Evolutionary conservation across 2,329 filamentous ascomycete genomes (phyloP).

Genomic region (Alternaria sp.): DNA sequence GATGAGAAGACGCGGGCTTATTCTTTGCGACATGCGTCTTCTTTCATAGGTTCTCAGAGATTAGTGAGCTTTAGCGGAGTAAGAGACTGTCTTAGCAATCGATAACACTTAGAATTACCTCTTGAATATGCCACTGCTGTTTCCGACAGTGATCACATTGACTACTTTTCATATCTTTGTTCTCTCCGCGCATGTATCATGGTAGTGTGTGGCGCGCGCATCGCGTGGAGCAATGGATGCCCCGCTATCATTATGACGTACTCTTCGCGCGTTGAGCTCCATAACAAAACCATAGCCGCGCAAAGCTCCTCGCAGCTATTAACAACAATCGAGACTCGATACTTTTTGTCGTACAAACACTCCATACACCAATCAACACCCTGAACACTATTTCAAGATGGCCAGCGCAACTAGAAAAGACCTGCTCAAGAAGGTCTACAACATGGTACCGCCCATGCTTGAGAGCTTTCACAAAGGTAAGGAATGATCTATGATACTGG

Average conservation of each 20-base stretch:
- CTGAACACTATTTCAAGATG: slow-evolving; percentile 39
- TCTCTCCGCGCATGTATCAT: background rate
- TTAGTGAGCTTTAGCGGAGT: slow-evolving; percentile 6
- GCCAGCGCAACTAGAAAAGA: slow-evolving; percentile 70
- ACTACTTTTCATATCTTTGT: background rate
- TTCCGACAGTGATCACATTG: background rate
- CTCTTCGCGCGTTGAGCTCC: slow-evolving; percentile 10
- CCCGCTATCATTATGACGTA: slow-evolving; percentile 33
- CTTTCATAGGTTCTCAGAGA: background rate
- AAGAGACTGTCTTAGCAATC: slow-evolving; percentile 16
- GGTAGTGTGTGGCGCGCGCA: slow-evolving; percentile 23
- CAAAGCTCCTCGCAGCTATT: slow-evolving; percentile 11
- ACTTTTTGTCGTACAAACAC: background rate
- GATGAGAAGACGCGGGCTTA: background rate
- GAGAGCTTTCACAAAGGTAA: slow-evolving; percentile 95
- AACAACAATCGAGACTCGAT: background rate
- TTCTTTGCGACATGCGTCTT: slow-evolving; percentile 2
- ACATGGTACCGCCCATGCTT: slow-evolving; percentile 92
- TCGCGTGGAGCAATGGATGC: slow-evolving; percentile 17
- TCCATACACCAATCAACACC: background rate
- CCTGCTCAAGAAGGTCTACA: slow-evolving; percentile 79
- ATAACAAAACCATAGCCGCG: slow-evolving; percentile 14
- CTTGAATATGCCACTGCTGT: background rate
- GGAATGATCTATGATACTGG: background rate
- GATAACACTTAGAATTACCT: slow-evolving; percentile 1